phyloP scores from a whole-genome alignment of 2,329 filamentous ascomycete genomes.

The Botrytis deweyae region DNA sequence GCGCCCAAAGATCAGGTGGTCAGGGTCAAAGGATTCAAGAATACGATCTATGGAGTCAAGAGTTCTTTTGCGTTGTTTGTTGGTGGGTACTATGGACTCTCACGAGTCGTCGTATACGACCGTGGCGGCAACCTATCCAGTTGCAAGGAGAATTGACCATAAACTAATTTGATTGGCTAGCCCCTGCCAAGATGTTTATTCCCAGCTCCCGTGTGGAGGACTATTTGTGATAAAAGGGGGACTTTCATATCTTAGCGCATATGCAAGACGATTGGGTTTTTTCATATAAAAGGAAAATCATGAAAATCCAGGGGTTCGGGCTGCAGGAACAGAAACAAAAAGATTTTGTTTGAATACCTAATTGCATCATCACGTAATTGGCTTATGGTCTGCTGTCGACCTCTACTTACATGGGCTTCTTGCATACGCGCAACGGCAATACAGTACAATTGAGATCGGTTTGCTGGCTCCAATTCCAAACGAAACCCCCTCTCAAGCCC shows the following conservation, averaged over 20 bases:
- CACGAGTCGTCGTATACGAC: background rate
- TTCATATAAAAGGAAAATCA: background rate
- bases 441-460: background rate
- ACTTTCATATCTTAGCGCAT: slow-evolving; percentile 9
- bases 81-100: background rate
- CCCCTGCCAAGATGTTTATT: slow-evolving; percentile 16
- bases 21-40: background rate
- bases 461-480: background rate
- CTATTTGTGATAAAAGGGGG: background rate
- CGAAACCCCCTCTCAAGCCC: background rate
- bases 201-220: background rate
- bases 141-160: background rate
- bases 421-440: background rate
- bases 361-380: background rate
- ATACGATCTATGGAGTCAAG: too few species aligned
- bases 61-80: background rate
- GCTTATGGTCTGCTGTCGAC: background rate
- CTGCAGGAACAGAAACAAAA: slow-evolving; percentile 4
- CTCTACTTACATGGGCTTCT: background rate
- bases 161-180: slow-evolving; percentile 17
- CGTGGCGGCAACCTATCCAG: slow-evolving; percentile 1
- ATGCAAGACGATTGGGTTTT: slow-evolving; percentile 16
- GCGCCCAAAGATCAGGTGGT: background rate
- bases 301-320: background rate
- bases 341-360: background rate